Base-by-base conservation (phyloP, 345 rosid species). In the Salix koriyanagi region DNA sequence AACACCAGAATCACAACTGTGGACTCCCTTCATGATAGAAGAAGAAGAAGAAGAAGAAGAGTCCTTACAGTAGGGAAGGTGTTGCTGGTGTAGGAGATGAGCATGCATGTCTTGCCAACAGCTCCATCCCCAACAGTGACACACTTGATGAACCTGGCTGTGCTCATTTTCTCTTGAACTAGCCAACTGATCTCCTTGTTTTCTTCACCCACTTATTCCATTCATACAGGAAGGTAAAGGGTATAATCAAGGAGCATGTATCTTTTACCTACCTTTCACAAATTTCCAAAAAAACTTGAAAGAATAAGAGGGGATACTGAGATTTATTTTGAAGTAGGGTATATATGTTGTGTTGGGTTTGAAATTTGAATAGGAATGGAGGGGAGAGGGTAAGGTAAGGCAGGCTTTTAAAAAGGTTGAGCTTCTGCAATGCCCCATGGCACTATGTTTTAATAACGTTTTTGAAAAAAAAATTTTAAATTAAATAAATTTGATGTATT, bases 121-220 rank as follows among this genome's bases (percentile, higher is more conserved):
- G 90, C 90, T 23, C 90, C 90, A 72, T 87, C 88, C 4, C 90
- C 88, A 32, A 87, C 88, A n/a, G 90, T 87, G 39, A 85, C 90
- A 73, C 90, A 87, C 81, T 87, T 87, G 83, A 87, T 87, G 75
- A 87, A 87, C 72, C 88, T 85, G 19, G 88, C 86, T 10, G 90
- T 85, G 84, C 70, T 87, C 90, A 87, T 85, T 60, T 60, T 66
- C 39, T 66, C 39, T 30, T 23, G 44, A 56, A 64, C 73, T 54
- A 16, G 36, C n/a, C 60, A 18, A 23, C n/a, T 65, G 30, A 23
- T 30, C 66, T 50, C 16, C 18, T 36, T 10, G 56, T 65, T 23
- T 70, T 46, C 14, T 25, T 34, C 23, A 67, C 26, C 14, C 32
- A 30, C 65, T 65, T 65, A 64, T 44, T 39, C 46, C 60, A 65